These are phyloP conservation scores for Vigna unguiculata DNA, from an alignment of 306 rosid genomes.

Conservation along the genomic window DNA sequence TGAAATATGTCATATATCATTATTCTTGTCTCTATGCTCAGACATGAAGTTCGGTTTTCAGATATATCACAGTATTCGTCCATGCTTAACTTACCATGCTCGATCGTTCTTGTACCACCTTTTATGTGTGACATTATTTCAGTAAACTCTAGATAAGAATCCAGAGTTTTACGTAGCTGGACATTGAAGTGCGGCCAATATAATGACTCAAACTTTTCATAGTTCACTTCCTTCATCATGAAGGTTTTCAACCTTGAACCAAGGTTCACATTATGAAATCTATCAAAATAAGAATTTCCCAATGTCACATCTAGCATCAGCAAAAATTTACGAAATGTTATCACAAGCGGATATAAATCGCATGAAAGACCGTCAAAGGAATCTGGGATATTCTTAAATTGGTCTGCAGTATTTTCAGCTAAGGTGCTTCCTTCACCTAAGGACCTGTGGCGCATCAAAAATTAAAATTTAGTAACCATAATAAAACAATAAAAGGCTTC, in stretches of 20 bases:
- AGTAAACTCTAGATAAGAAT: conserved; percentile 59
- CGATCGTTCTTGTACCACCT: conserved; percentile 56
- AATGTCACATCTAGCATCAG: conserved; percentile 75
- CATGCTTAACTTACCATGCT: conserved; percentile 49
- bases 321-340: conserved; percentile 71
- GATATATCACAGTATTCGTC: conserved; percentile 54
- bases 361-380: conserved; percentile 63
- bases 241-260: conserved; percentile 32
- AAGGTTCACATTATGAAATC: conserved; percentile 8
- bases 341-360: conserved; percentile 61
- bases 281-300: conserved; percentile 62
- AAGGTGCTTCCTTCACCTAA: conserved; percentile 15
- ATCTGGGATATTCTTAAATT: conserved; percentile 54
- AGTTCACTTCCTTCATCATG: conserved; percentile 61
- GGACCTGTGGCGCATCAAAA: conserved; percentile 43
- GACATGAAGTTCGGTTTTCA: conserved; percentile 49
- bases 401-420: conserved; percentile 15
- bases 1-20: conserved; percentile 57
- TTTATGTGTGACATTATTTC: conserved; percentile 80
- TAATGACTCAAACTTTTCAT: conserved; percentile 59
- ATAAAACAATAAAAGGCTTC: too few relatives aligned
- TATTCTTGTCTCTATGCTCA: conserved; percentile 51
- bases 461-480: neutral
- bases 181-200: conserved; percentile 75
- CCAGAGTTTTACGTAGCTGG: conserved; percentile 52